Percentiles rank a stretch among this genome's conserved stretches.
phyloP scores from a whole-genome alignment of 2,329 filamentous ascomycete species.

The Verticillium longisporum region DNA sequence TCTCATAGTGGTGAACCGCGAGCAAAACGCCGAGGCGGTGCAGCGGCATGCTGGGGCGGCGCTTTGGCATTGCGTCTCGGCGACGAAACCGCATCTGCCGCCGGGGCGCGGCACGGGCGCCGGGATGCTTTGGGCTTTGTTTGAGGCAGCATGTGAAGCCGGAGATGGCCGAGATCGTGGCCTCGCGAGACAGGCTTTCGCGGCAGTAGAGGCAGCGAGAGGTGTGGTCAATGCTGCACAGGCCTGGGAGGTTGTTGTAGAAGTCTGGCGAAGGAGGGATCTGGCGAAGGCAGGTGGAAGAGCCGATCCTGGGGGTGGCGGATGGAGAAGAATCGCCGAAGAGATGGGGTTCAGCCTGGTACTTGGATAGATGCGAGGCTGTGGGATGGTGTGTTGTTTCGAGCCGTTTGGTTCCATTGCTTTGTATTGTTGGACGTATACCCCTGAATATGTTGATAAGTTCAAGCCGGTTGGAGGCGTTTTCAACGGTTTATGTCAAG shows the following conservation, averaged over 20 bases:
- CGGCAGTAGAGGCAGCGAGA: constrained; percentile 7
- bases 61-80: constrained; percentile 10
- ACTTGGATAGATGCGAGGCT: constrained; percentile 5
- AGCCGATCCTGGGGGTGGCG: constrained; percentile 6
- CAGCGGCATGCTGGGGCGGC: constrained; percentile 10
- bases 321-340: constrained; percentile 9
- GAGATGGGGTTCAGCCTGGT: constrained; percentile 10
- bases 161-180: constrained; percentile 10
- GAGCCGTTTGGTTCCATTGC: not conserved
- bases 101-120: constrained; percentile 4
- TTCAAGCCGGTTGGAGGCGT: not conserved
- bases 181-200: constrained; percentile 10
- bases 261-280: constrained; percentile 10
- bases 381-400: not conserved
- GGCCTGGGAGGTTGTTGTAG: constrained; percentile 9
- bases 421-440: not conserved
- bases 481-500: not conserved
- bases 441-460: not conserved
- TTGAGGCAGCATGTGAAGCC: constrained; percentile 10
- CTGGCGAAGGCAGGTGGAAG: constrained; percentile 7
- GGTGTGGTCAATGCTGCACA: constrained; percentile 8
- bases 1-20: constrained; percentile 7
- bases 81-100: not conserved
- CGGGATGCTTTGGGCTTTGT: constrained; percentile 10
- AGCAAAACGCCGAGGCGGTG: constrained; percentile 7